phyloP scores from a whole-genome alignment of 495 filamentous ascomycete species.

The Letharia columbiana region DNA sequence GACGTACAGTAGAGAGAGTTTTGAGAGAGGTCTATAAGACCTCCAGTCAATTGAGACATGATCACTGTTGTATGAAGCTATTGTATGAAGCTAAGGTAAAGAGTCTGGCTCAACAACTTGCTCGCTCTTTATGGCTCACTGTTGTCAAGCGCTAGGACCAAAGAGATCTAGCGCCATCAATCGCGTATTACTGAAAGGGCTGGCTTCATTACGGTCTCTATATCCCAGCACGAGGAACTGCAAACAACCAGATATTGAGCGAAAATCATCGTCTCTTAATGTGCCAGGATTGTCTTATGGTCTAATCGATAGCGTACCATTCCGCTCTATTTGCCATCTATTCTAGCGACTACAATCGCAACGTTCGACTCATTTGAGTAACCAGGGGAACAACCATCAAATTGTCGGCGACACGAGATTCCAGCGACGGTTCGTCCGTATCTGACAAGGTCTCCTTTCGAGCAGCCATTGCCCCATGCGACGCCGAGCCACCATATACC shows the following conservation, averaged over 20 bases:
- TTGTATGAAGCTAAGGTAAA: background rate
- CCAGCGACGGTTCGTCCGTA: slow-evolving; percentile 60
- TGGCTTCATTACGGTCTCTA: background rate
- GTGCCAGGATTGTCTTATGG: background rate
- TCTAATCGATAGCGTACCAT: background rate
- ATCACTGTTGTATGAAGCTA: background rate
- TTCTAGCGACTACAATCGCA: background rate
- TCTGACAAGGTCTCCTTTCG: slow-evolving; percentile 43
- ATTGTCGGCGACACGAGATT: slow-evolving; percentile 61
- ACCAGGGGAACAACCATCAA: slow-evolving; percentile 35
- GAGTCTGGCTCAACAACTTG: background rate
- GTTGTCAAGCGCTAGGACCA: background rate
- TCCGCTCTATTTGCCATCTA: background rate
- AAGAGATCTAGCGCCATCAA: background rate
- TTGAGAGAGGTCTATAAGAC: slow-evolving; percentile 38
- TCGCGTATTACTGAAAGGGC: background rate
- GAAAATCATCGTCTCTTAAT: background rate
- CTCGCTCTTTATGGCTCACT: too few species aligned
- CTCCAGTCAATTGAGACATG: slow-evolving; percentile 16
- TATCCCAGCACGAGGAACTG: background rate
- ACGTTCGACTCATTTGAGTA: background rate
- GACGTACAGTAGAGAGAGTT: slow-evolving; percentile 37
- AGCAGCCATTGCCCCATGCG: slow-evolving; percentile 34
- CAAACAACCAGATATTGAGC: background rate
- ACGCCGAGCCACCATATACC: slow-evolving; percentile 44